phyloP scores from a whole-genome alignment of 495 filamentous ascomycete species.

The Paragyromitra xinjiangensis region DNA sequence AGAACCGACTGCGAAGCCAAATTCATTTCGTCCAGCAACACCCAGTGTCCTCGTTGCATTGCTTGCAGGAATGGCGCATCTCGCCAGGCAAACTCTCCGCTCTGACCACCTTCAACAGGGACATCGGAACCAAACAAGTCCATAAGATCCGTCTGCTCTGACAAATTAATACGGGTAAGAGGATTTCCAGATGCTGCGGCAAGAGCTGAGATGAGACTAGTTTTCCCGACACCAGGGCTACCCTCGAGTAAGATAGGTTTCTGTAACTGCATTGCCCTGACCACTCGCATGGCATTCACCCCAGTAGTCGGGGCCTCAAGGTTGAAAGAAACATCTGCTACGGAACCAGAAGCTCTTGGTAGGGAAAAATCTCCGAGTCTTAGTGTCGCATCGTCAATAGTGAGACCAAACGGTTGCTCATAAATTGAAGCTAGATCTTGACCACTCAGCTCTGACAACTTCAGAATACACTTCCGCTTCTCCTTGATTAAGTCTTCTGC shows the following conservation, averaged over 20 bases:
- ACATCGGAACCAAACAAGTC: constrained; percentile 98
- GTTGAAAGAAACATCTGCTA: constrained; percentile 71
- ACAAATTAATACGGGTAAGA: constrained; percentile 92
- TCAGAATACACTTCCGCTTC: constrained; percentile 73
- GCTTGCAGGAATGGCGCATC: constrained; percentile 94
- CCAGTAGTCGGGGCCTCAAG: constrained; percentile 89
- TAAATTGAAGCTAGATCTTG: constrained; percentile 73
- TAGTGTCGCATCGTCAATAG: constrained; percentile 63
- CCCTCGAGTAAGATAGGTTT: constrained; percentile 96
- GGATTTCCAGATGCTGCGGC: constrained; percentile 78
- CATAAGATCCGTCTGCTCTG: constrained; percentile 96
- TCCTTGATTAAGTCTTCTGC: constrained; percentile 65
- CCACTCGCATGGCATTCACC: constrained; percentile 86
- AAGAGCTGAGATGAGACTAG: constrained; percentile 85
- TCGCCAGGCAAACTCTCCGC: constrained; percentile 90
- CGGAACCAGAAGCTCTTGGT: constrained; percentile 61
- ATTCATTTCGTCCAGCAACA: constrained; percentile 98
- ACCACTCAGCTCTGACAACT: constrained; percentile 72
- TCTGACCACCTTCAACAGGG: constrained; percentile 85
- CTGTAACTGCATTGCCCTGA: constrained; percentile 84
- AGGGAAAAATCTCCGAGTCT: constrained; percentile 78
- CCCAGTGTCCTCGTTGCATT: constrained; percentile 96
- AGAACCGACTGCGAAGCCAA: constrained; percentile 95
- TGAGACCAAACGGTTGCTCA: constrained; percentile 59
- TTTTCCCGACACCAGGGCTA: constrained; percentile 97